Base-by-base conservation (phyloP, 106 monocot species). In the Allium sativum region DNA sequence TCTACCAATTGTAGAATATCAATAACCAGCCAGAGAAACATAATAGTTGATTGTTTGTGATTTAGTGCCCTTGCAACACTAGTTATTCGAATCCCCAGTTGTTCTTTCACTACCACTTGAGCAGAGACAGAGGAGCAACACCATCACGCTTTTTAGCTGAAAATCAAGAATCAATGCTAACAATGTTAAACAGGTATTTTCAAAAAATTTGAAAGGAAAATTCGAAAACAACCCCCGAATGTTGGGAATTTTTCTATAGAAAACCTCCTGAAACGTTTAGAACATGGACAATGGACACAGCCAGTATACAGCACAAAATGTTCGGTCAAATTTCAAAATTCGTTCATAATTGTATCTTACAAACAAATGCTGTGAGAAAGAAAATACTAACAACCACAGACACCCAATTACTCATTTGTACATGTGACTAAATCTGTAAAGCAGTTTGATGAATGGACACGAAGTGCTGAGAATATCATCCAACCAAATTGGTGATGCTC, bases 401-500 rank as follows among this genome's bases (percentile, higher is more conserved):
- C 43, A 88, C 85, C 85, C 75, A 98, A 63, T 59, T n/a, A n/a
- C n/a, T 82, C 91, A 78, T 80, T 88, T 44, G 82, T 82, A 62
- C 81, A 91, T 7, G 87, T 85, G 19, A 92, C 91, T 18, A 98
- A 68, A 78, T 98, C 91, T 68, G 78, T 88, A 75, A 80, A 85
- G 40, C 76, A 67, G 54, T 76, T 68, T 20, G 85, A 82, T 12
- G 76, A 65, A 72, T 87, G 82, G 18, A 80, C 56, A 18, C 96
- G 91, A 62, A 98, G 55, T 19, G 80, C 83, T 76, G 91, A 74
- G 71, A 98, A 98, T 18, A 98, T 58, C 65, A 91, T 78, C 96
- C 96, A 98, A 58, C 96, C 96, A 82, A 98, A 98, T 44, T 57
- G 75, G 70, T 88, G 82, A 58, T 77, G 84, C 41, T 92, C 87